phyloP scores from a whole-genome alignment of 306 rosid genomes.

The Prunus davidiana region DNA sequence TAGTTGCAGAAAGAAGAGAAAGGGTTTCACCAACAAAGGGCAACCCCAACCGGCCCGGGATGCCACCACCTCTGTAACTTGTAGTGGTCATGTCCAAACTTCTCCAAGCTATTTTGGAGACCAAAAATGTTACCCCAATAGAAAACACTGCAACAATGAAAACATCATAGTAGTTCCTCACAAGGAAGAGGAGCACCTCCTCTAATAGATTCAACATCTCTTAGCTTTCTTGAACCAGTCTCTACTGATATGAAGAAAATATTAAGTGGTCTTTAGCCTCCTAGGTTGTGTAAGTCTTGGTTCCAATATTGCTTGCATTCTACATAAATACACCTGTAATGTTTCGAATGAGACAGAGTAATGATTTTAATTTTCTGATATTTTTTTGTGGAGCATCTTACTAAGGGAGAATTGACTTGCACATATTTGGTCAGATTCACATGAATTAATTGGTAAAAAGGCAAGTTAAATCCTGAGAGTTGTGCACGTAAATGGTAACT shows the following conservation, averaged over 20 bases:
- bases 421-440: too few species aligned
- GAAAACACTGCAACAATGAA: slow-evolving; percentile 30
- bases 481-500: too few species aligned
- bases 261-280: too few species aligned
- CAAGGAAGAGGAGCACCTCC: slow-evolving; percentile 36
- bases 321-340: too few species aligned
- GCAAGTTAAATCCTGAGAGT: too few species aligned
- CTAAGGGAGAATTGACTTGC: too few species aligned
- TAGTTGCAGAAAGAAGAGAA: slow-evolving; percentile 63
- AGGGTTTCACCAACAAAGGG: slow-evolving; percentile 68
- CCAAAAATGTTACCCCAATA: slow-evolving; percentile 36
- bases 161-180: slow-evolving; percentile 28
- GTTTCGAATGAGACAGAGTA: background rate
- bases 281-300: background rate
- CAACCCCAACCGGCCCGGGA: slow-evolving; percentile 64
- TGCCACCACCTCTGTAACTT: slow-evolving; percentile 21
- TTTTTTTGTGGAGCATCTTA: too few species aligned
- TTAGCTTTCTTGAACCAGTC: too few species aligned
- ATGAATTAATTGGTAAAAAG: too few species aligned
- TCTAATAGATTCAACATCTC: slow-evolving; percentile 37
- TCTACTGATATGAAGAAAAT: background rate
- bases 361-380: too few species aligned
- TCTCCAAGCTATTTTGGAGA: slow-evolving; percentile 42
- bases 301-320: background rate
- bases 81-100: background rate